Conservation (phyloP, 352 stramenopile genomes). For the Globisporangium mamillatum region DNA sequence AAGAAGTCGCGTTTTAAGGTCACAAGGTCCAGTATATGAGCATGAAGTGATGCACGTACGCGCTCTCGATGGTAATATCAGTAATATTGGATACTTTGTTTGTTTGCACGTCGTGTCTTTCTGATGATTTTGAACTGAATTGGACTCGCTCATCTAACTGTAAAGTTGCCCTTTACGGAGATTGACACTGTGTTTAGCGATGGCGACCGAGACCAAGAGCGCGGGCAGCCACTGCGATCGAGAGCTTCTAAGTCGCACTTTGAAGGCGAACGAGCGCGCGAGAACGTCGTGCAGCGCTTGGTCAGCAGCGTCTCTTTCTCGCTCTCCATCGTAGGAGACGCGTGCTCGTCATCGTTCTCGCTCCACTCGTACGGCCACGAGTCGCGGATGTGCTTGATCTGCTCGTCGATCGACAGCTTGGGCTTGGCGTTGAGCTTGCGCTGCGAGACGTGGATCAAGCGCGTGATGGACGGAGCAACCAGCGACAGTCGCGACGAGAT, state of each 20-base stretch:
- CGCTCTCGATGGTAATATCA: constrained; percentile 7
- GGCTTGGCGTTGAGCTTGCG: constrained; percentile 21
- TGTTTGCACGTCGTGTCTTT: constrained; percentile 3
- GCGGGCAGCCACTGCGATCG: background rate
- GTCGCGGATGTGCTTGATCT: constrained; percentile 60
- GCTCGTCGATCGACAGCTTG: constrained; percentile 27
- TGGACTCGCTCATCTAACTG: constrained; percentile 12
- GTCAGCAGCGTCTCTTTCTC: constrained; percentile 15
- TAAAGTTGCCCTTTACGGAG: constrained; percentile 9
- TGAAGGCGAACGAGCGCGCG: constrained; percentile 20
- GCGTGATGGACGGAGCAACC: constrained; percentile 52
- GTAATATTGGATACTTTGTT: constrained; percentile 17
- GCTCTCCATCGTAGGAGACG: constrained; percentile 1
- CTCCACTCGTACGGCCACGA: constrained; percentile 69
- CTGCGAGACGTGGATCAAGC: constrained; percentile 42
- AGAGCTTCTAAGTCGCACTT: background rate
- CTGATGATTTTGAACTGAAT: background rate
- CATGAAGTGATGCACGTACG: background rate
- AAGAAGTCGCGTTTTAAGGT: constrained; percentile 82
- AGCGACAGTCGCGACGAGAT: constrained; percentile 20
- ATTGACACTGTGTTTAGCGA: constrained; percentile 8
- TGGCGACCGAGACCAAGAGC: constrained; percentile 6
- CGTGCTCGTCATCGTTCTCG: constrained; percentile 11
- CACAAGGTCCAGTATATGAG: background rate
- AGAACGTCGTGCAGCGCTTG: constrained; percentile 27